A percentile compares a stretch with the other conserved stretches of the same genome.
phyloP scores from a whole-genome alignment of 768 basidiomycete species.

The Melanogaster broomeanus region DNA sequence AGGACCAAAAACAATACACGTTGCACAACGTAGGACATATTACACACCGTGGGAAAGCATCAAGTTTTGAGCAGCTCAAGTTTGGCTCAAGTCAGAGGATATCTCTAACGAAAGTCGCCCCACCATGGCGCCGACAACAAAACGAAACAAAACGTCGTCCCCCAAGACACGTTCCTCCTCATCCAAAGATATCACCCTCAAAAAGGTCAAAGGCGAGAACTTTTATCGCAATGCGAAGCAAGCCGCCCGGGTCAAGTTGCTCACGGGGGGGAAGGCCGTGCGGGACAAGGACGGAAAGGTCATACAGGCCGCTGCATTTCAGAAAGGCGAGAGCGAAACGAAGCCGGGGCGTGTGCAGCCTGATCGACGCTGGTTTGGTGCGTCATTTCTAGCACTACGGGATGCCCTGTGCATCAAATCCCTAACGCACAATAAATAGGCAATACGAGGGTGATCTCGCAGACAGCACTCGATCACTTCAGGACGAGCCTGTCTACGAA shows the following conservation, averaged over 20 bases:
- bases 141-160: conserved; percentile 23
- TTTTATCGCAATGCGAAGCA: conserved; percentile 97
- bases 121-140: conserved; percentile 34
- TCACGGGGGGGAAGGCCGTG: conserved; percentile 88
- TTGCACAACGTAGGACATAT: no score
- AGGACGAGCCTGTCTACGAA: conserved; percentile 81
- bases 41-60: conserved; percentile 2
- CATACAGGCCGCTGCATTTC: conserved; percentile 90
- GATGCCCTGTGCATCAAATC: background rate
- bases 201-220: conserved; percentile 89
- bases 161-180: conserved; percentile 43
- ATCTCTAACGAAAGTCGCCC: no score
- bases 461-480: conserved; percentile 95
- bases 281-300: conserved; percentile 92
- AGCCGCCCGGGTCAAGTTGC: conserved; percentile 84
- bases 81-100: no score
- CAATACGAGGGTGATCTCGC: conserved; percentile 98
- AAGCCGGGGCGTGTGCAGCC: conserved; percentile 91
- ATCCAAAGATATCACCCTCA: conserved; percentile 55
- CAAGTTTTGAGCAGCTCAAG: background rate
- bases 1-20: no score
- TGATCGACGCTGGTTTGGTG: conserved; percentile 97
- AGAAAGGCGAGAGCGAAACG: conserved; percentile 92
- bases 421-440: conserved; percentile 46
- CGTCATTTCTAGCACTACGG: conserved; percentile 28